Percentiles rank a stretch among this genome's conserved stretches.
Conservation (phyloP, 2,329 filamentous ascomycete genomes). For the Cercospora sojina region DNA sequence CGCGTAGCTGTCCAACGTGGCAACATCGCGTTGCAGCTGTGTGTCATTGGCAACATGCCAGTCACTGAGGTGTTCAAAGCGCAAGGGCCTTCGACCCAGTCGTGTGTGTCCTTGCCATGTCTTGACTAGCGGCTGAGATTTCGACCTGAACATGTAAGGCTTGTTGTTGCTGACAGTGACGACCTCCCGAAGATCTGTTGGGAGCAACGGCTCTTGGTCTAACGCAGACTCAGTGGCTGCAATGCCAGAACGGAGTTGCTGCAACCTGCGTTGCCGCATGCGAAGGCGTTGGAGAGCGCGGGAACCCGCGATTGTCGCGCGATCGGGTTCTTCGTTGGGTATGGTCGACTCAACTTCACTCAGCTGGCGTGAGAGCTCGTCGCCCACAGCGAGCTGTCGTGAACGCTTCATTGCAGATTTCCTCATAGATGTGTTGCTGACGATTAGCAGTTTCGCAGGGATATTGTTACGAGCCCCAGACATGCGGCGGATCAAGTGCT, state of each 20-base stretch:
- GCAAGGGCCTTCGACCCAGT: conserved; percentile 26
- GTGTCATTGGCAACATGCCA: conserved; percentile 27
- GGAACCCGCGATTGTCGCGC: conserved; percentile 29
- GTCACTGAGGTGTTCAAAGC: conserved; percentile 33
- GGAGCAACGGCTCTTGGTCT: conserved; percentile 30
- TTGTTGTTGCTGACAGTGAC: conserved; percentile 28
- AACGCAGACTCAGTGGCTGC: conserved; percentile 27
- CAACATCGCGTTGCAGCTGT: conserved; percentile 38
- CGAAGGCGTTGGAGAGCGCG: conserved; percentile 31
- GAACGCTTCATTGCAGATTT: conserved; percentile 24
- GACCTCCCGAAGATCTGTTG: conserved; percentile 34
- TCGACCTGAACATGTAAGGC: conserved; percentile 24
- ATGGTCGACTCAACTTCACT: conserved; percentile 24
- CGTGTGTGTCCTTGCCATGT: conserved; percentile 26
- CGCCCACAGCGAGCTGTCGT: conserved; percentile 27
- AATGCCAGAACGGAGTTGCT: conserved; percentile 34
- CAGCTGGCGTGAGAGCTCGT: conserved; percentile 25
- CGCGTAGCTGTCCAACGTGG: conserved; percentile 71
- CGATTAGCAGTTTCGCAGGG: conserved; percentile 25
- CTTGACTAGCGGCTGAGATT: conserved; percentile 15
- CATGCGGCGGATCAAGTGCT: conserved; percentile 65
- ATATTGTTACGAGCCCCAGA: conserved; percentile 25
- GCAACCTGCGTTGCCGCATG: conserved; percentile 27
- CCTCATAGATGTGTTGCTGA: conserved; percentile 23
- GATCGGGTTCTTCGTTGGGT: conserved; percentile 26